phyloP scores from a whole-genome alignment of 2,329 filamentous ascomycete species.

The Dactylella cylindrospora region DNA sequence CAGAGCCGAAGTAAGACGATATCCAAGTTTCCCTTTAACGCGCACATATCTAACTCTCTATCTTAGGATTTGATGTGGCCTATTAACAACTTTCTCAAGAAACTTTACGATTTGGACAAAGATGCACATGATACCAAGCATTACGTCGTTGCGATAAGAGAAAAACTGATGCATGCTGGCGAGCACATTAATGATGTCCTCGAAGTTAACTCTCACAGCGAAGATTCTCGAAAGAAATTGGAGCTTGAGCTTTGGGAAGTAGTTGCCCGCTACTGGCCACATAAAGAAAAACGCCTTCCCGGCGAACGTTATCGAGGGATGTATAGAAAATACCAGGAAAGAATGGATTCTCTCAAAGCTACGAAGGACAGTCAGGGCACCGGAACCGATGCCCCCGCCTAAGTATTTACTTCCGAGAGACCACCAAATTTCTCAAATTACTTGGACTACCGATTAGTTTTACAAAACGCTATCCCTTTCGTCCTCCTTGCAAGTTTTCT shows the following conservation, averaged over 20 bases:
- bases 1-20: constrained; percentile 32
- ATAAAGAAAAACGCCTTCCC: constrained; percentile 28
- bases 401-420: no score
- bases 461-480: no score
- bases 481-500: no score
- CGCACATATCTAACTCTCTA: not conserved
- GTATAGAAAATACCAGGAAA: constrained; percentile 32
- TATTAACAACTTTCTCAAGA: constrained; percentile 18
- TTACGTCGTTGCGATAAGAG: constrained; percentile 30
- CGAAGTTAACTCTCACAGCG: constrained; percentile 13
- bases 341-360: constrained; percentile 30
- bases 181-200: constrained; percentile 35
- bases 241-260: constrained; percentile 43
- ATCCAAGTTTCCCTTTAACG: not conserved
- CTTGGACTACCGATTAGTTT: no score
- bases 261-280: constrained; percentile 31
- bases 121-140: constrained; percentile 17
- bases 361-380: constrained; percentile 31
- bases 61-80: constrained; percentile 37
- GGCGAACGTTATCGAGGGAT: constrained; percentile 22
- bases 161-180: constrained; percentile 35
- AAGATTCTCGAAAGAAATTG: constrained; percentile 7
- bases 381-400: constrained; percentile 3
- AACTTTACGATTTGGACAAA: constrained; percentile 24
- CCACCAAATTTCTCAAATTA: no score